Conservation (phyloP, 805 yeast species). For the Wickerhamiella lipophila region DNA sequence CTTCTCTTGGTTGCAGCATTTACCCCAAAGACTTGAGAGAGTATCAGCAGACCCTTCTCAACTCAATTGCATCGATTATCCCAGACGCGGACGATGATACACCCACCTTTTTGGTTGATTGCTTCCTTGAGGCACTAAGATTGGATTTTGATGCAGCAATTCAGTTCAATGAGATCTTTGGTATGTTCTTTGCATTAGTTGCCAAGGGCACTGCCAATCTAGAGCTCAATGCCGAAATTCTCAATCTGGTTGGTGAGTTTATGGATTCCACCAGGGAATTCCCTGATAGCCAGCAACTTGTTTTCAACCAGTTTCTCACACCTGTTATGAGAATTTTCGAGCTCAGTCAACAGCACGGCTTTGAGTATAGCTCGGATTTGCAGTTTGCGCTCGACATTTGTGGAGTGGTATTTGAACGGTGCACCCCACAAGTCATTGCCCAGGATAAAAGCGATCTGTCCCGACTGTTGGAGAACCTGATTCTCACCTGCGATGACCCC, state of each 20-base stretch:
- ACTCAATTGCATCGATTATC: constrained; percentile 33
- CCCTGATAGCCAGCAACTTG: constrained; percentile 16
- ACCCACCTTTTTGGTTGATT: constrained; percentile 57
- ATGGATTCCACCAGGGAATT: constrained; percentile 36
- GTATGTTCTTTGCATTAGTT: constrained; percentile 50
- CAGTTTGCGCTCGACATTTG: constrained; percentile 43
- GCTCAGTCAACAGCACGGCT: constrained; percentile 8
- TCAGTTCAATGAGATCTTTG: constrained; percentile 32
- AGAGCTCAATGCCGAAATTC: constrained; percentile 51
- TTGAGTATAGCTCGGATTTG: constrained; percentile 48
- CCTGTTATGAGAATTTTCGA: constrained; percentile 17
- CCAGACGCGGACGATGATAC: constrained; percentile 70
- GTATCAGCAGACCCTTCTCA: constrained; percentile 25
- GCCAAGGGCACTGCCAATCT: constrained; percentile 64
- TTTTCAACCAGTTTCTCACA: constrained; percentile 15
- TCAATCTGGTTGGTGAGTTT: constrained; percentile 54
- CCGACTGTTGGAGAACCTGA: constrained; percentile 36
- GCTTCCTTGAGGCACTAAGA: constrained; percentile 45
- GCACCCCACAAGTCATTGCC: constrained; percentile 19
- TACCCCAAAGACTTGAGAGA: constrained; percentile 18
- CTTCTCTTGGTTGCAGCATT: constrained; percentile 12
- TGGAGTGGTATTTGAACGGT: constrained; percentile 23
- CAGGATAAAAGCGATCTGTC: constrained; percentile 19
- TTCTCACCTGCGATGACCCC: constrained; percentile 48
- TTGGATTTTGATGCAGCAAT: constrained; percentile 32